Base-by-base conservation (phyloP, 2,329 filamentous ascomycete genomes). In the Trichothecium roseum region DNA sequence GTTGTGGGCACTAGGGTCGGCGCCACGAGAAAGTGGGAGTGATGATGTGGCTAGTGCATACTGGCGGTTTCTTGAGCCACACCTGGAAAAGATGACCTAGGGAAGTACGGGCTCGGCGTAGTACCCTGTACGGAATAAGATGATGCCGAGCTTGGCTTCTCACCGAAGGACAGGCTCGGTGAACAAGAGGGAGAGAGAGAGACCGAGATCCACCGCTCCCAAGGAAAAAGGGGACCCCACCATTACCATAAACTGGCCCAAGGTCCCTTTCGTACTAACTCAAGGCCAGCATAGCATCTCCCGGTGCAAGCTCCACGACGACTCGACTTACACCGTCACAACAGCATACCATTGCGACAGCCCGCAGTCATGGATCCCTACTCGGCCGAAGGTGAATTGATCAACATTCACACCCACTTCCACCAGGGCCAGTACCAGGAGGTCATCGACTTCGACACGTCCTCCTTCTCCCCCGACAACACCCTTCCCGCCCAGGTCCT, bases 371-470 rank as follows among this genome's bases (percentile, higher is more conserved):
- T 82, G 78, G 78, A 82, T 57, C 76, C 77, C 45, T 83, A 78
- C 57, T 81, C 76, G 32, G 69, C 76, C 44, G 78, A 82, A 60
- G 77, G 77, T 62, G 78, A 83, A 64, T 63, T 83, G 49, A 72
- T 82, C 56, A 81, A 79, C 62, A 72, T 82, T 45, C 75, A 81
- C 64, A 81, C 74, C 60, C 60, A 75, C 61, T 82, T 81, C 63
- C 72, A 81, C 58, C 75, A 81, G 59, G 87, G 84, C 54, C 88
- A 94, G 68, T 94, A 85, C 70, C 74, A 84, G 53, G 71, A 81
- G 53, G 88, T 93, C 44, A 61, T 93, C 60, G 81, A 91, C 64
- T 94, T 87, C 63, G 82, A 93, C 60, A 81, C 78, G 30, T 78
- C 81, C 5, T 69, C 78, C 40, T 81, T 96, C 53, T 91, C 84